Conservation (phyloP, 495 filamentous ascomycete genomes). For the Penicillium silybi region DNA sequence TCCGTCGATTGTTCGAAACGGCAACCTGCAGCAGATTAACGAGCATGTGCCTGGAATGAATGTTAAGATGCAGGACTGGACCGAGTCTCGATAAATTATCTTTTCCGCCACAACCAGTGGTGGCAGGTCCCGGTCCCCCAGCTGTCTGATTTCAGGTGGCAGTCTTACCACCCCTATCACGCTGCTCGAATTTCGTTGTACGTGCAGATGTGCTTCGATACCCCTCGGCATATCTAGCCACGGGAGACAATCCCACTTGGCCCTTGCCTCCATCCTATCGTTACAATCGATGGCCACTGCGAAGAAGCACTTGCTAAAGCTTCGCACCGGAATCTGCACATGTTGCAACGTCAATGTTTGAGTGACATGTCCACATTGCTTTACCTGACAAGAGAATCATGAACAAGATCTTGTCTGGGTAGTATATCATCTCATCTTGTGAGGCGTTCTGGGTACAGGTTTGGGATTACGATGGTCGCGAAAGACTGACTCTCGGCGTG, state of each 20-base stretch:
- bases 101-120: background rate
- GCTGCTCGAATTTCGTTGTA: background rate
- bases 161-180: background rate
- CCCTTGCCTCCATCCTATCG: background rate
- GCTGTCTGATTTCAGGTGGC: background rate
- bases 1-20: slow-evolving; percentile 35
- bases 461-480: slow-evolving; percentile 2
- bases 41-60: slow-evolving; percentile 34
- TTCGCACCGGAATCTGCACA: background rate
- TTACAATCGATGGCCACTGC: background rate
- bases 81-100: slow-evolving; percentile 29
- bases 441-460: slow-evolving; percentile 1
- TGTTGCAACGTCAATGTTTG: background rate
- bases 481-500: slow-evolving; percentile 2
- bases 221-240: background rate
- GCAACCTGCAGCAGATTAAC: slow-evolving; percentile 32
- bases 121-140: background rate
- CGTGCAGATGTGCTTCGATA: background rate
- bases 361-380: background rate
- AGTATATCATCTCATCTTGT: background rate
- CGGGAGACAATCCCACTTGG: background rate
- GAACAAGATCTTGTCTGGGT: background rate
- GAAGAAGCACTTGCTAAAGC: background rate
- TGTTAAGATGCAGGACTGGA: slow-evolving; percentile 42
- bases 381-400: background rate